These are phyloP conservation scores for Rhizophagus clarus DNA, from an alignment of 192 early-diverging fungal species.

Conservation along the genomic window DNA sequence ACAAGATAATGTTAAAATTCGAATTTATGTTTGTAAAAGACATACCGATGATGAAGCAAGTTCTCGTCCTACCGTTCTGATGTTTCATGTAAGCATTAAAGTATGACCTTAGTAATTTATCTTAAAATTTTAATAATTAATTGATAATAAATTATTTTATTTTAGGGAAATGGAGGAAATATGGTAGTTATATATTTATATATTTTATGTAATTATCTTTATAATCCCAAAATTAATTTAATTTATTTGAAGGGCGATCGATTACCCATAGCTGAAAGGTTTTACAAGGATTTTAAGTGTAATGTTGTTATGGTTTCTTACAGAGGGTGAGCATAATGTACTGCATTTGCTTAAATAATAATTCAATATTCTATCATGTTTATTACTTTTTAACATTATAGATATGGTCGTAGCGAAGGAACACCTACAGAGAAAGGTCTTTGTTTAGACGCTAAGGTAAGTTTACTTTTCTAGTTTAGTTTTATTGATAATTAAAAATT, in stretches of 20 bases:
- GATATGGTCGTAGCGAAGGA: conserved; percentile 87
- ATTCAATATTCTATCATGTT: neutral
- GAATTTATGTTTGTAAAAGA: conserved; percentile 75
- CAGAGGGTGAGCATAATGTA: conserved; percentile 65
- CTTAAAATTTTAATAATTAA: neutral
- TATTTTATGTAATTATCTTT: neutral
- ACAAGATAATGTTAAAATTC: conserved; percentile 78
- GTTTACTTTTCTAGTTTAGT: neutral
- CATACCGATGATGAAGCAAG: conserved; percentile 56
- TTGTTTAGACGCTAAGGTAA: conserved; percentile 80
- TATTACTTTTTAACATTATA: conserved; percentile 19
- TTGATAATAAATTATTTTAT: too few species aligned
- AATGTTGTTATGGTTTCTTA: conserved; percentile 98
- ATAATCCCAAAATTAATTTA: neutral
- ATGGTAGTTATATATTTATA: conserved; percentile 48
- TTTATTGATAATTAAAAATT: neutral
- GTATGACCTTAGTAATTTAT: neutral
- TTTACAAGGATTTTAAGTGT: conserved; percentile 65
- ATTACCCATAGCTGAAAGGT: conserved; percentile 84
- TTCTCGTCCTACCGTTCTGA: conserved; percentile 73
- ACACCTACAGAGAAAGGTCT: conserved; percentile 83
- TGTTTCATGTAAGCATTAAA: conserved; percentile 66
- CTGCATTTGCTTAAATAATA: too few species aligned
- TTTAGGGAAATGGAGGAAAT: conserved; percentile 92
- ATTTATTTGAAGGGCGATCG: conserved; percentile 75